Evolutionary conservation across 371 early-diverging fungal genomes (phyloP), one percentile per base, ranked within the genome.

Genomic region (Chytridiales sp.): DNA sequence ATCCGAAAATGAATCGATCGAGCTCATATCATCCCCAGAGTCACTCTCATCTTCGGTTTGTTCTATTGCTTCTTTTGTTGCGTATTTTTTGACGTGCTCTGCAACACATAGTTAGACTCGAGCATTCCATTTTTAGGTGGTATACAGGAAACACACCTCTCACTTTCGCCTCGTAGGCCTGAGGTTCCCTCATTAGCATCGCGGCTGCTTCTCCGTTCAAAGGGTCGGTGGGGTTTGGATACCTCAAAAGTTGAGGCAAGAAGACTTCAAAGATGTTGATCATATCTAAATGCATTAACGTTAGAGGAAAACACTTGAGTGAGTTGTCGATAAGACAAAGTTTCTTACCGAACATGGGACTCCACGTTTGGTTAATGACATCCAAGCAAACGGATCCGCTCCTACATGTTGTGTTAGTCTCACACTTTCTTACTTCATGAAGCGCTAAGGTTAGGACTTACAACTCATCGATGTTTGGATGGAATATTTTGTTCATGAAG

Each of bases 351-450:
- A 94, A 98, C 97, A 98, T 97, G 48, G 99, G 99, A 57, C 94
- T 93, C 99, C 99, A 99, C 4, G 97, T 95, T 77, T 99, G 98
- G 80, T 99, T 99, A 69, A 99, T 95, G 35, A 99, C 99, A 78
- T 99, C 99, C 62, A 99, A 77, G 73, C 99, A 99, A 32, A 99
- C 97, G 5, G 95, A 94, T 24, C 99, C 99, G 70, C 95, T 95
- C 68, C 90, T 92, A 77, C 36, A 51, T 22, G 47, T n/a, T 19
- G 63, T 42, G 34, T 59, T 13, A 22, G 34, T 70, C 36, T 62
- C 34, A 5, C 17, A 39, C 32, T 42, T 40, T 30, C 13, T 11
- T 39, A 39, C 39, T n/a, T 13, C n/a, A 11, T 13, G n/a, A n/a
- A 54, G 9, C 26, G 27, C 24, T 26, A 11, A 9, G 39, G 44